A percentile compares a stretch with the other conserved stretches of the same genome.
Conservation (phyloP, 2,329 filamentous ascomycete species). For the Fulvia fulva region DNA sequence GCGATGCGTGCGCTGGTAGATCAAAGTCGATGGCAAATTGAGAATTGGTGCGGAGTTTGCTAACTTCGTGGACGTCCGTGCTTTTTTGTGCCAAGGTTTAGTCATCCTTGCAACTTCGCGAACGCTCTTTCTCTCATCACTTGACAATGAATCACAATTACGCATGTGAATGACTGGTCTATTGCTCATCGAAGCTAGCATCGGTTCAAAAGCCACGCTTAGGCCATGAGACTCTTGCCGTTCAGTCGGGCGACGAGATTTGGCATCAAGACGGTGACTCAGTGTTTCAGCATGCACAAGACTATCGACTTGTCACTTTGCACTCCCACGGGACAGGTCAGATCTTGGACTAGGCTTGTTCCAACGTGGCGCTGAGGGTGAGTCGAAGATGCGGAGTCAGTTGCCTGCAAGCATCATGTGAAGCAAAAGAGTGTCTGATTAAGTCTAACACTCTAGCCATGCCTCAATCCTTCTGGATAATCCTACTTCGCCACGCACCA, state of each 20-base stretch:
- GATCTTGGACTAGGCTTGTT: too few relatives aligned
- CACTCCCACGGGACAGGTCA: neutral
- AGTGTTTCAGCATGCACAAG: neutral
- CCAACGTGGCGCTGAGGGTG: too few relatives aligned
- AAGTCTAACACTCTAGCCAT: neutral
- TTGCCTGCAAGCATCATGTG: too few relatives aligned
- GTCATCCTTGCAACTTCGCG: neutral
- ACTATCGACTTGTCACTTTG: neutral
- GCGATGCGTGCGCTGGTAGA: slow-evolving; percentile 17
- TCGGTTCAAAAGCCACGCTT: neutral
- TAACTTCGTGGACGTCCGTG: neutral
- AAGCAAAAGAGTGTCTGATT: neutral
- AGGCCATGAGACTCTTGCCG: neutral
- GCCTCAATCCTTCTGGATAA: neutral
- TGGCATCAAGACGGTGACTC: neutral
- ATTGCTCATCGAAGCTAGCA: neutral
- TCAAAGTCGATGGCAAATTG: neutral
- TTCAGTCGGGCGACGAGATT: neutral
- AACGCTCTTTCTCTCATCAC: neutral
- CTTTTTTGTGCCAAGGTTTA: neutral
- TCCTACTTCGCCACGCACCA: neutral
- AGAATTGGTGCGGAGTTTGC: neutral
- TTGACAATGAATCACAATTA: neutral
- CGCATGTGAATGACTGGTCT: neutral
- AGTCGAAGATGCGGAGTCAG: too few relatives aligned